phyloP scores from a whole-genome alignment of 352 stramenopile genomes.

The Phytophthora lateralis region DNA sequence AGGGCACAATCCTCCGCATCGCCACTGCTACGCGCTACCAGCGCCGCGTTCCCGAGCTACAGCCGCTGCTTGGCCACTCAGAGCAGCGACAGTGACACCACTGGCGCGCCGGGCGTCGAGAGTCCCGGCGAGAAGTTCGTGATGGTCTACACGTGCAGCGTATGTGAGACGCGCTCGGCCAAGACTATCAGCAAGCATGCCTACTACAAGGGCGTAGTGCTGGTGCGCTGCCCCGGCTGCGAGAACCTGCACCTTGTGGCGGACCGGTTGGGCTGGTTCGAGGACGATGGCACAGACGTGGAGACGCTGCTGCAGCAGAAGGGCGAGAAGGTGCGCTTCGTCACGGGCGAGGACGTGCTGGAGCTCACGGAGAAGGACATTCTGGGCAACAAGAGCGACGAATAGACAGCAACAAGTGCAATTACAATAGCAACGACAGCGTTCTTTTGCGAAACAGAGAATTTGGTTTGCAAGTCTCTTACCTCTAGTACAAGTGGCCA shows the following conservation, averaged over 20 bases:
- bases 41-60: constrained; percentile 2
- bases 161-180: constrained; percentile 97
- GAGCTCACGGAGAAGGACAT: constrained; percentile 85
- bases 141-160: constrained; percentile 97
- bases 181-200: constrained; percentile 98
- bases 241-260: constrained; percentile 99
- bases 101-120: constrained; percentile 63
- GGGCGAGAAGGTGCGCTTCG: constrained; percentile 72
- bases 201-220: constrained; percentile 97
- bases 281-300: constrained; percentile 90
- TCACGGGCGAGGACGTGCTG: constrained; percentile 80
- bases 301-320: constrained; percentile 84
- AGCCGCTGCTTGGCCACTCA: constrained; percentile 28
- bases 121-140: constrained; percentile 94
- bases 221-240: constrained; percentile 97
- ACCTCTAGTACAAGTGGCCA: constrained; percentile 6
- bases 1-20: not conserved
- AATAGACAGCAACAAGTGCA: constrained; percentile 18
- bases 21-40: not conserved
- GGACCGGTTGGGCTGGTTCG: constrained; percentile 93
- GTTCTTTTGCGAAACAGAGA: constrained; percentile 12
- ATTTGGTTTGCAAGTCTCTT: constrained; percentile 5
- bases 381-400: constrained; percentile 42
- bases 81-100: constrained; percentile 12
- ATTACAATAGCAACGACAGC: constrained; percentile 8